phyloP scores from a whole-genome alignment of 306 rosid genomes.

The Vigna reflexopilosa region DNA sequence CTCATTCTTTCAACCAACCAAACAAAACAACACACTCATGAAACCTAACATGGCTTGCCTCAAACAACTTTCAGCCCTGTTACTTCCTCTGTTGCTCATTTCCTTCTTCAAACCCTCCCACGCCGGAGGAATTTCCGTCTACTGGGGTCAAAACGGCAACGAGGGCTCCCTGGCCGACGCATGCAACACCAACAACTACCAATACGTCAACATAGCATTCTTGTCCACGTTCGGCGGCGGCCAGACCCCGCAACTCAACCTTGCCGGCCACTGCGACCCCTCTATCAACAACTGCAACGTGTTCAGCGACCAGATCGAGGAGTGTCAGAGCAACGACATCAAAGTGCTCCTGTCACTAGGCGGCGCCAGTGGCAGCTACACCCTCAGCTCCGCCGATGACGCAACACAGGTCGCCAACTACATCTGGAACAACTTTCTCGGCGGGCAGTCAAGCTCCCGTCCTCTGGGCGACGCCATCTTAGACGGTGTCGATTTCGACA shows the following conservation, averaged over 20 bases:
- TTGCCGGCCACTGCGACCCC: constrained; percentile 51
- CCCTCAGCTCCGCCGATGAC: constrained; percentile 51
- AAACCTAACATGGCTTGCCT: constrained; percentile 47
- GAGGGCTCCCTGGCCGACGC: constrained; percentile 6
- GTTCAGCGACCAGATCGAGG: constrained; percentile 35
- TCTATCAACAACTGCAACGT: constrained; percentile 39
- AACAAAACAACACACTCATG: not conserved
- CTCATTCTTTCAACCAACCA: not conserved
- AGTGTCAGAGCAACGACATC: constrained; percentile 37
- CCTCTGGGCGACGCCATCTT: constrained; percentile 41
- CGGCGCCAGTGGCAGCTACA: constrained; percentile 46
- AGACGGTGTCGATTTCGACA: constrained; percentile 73
- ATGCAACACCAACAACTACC: constrained; percentile 9
- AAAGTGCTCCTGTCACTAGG: constrained; percentile 70
- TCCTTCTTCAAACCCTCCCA: constrained; percentile 35
- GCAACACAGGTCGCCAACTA: constrained; percentile 48
- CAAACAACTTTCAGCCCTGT: constrained; percentile 36
- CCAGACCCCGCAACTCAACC: constrained; percentile 44
- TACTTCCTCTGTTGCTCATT: constrained; percentile 40
- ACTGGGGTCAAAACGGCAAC: constrained; percentile 27
- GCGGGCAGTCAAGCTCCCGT: not conserved
- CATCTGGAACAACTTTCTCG: constrained; percentile 61
- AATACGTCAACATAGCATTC: not conserved
- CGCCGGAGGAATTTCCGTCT: constrained; percentile 43
- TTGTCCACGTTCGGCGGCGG: constrained; percentile 52